Evolutionary conservation across 2,329 filamentous ascomycete species (phyloP), one percentile per base, ranked within the genome.

Genomic region (Pseudogymnoascus sp.): DNA sequence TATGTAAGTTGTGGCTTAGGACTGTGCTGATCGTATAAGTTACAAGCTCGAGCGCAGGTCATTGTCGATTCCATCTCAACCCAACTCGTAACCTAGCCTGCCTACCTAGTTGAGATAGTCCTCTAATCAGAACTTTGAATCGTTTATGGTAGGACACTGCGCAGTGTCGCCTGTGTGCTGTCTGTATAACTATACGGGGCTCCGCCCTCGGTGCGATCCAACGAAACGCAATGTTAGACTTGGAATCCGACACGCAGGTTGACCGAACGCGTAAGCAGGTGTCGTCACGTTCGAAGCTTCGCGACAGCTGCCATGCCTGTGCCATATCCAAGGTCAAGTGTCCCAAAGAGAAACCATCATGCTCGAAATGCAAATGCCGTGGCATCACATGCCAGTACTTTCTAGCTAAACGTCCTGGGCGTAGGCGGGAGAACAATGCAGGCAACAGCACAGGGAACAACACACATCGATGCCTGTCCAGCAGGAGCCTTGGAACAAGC

Each of bases 261-360:
- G 16, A 33, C 11, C 28, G 16, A 16, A 33, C 50, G 50, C 50
- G 50, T 56, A 56, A 56, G 10, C 50, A 56, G n/a, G 11, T n/a
- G 22, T 56, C 28, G 11, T 56, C 26, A 19, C 50, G n/a, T 35
- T 64, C 69, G 37, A 74, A 74, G 61, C 64, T 75, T 28, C 72
- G 75, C 31, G 72, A 75, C 50, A 76, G 74, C 63, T 77, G 75
- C 64, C 69, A 74, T n/a, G 68, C 70, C 40, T 76, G 75, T 66
- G 73, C 74, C 4, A 63, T 64, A 14, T 75, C 75, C 19, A 76
- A 77, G 67, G 67, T 77, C 50, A 72, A 71, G 66, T 74, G 73
- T 64, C 59, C 64, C 62, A 72, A 74, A 59, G 71, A 75, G 62
- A 75, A 73, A 60, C 74, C 74, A 35, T 69, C 68, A 38, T 77